phyloP scores from a whole-genome alignment of 441 rosid genomes.

The Populus hybrid region DNA sequence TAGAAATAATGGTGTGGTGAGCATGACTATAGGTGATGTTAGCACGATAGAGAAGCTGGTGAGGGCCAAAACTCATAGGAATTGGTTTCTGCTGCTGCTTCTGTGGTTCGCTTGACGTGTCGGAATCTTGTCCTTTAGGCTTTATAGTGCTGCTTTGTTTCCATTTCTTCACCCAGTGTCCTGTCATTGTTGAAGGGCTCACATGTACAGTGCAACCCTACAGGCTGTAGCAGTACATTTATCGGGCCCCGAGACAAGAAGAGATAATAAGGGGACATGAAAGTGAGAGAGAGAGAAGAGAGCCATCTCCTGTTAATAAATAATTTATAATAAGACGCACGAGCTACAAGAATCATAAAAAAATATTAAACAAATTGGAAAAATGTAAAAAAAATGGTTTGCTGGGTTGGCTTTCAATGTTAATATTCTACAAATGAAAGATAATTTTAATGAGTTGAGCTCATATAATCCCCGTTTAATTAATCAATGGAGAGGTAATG shows the following conservation, averaged over 20 bases:
- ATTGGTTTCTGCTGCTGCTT: not conserved
- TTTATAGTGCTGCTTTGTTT: constrained; percentile 3
- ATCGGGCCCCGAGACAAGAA: not conserved
- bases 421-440: no score
- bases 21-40: not conserved
- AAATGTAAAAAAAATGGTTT: not conserved
- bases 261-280: not conserved
- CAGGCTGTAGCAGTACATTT: not conserved
- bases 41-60: not conserved
- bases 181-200: constrained; percentile 4
- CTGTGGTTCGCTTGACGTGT: constrained; percentile 11
- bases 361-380: no score
- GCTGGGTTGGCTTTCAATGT: no score
- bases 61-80: not conserved
- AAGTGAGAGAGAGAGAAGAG: not conserved
- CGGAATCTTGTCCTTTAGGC: not conserved
- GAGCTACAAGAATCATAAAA: not conserved
- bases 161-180: constrained; percentile 1
- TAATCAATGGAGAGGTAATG: no score
- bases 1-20: no score
- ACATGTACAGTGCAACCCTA: not conserved
- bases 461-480: no score
- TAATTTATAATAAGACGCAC: not conserved
- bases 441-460: no score
- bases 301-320: not conserved